Evolutionary conservation across 768 basidiomycete genomes (phyloP), one percentile per base, ranked within the genome.

Genomic region (Panus rudis): DNA sequence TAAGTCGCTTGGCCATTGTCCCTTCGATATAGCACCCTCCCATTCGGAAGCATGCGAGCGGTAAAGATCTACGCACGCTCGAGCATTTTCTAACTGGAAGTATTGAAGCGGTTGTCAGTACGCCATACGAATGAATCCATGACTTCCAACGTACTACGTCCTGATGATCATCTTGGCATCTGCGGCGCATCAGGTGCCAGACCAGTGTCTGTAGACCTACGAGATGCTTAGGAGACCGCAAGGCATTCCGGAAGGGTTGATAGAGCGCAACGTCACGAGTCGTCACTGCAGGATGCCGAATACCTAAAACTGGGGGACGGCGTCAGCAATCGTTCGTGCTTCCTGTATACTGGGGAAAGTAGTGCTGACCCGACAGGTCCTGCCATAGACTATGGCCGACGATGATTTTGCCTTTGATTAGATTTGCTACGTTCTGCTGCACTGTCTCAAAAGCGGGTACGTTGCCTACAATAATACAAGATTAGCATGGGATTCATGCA

Each of bases 191-290:
- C 26, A 91, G 72, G 52, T 81, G 81, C 84, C 84, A 89, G 58
- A 80, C 76, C 13, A 91, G 68, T 4, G 89, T 91, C 54, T 79
- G 81, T 26, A 91, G 68, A 21, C 89, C 86, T 47, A 87, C 65
- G 38, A 78, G 60, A 51, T 84, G 80, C 55, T 81, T 78, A 5
- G 78, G 76, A 21, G 73, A 72, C 20, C 76, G 75, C 41, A 90
- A 63, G 2, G 83, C 75, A 43, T 78, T 82, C 54, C 84, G 74
- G 56, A 89, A 90, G 0, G 87, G 87, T 67, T 84, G 74, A 62
- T 87, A 91, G 24, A 91, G 63, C 3, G 79, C 87, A 41, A 88
- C 84, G 56, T 91, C 88, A 39, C 88, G 76, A 11, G 88, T 90
- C 38, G 71, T 69, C 6, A 83, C 80, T 13, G 86, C 85, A 25